phyloP scores from a whole-genome alignment of 1,284 basidiomycete genomes.

The Trichosporon ovoides region DNA sequence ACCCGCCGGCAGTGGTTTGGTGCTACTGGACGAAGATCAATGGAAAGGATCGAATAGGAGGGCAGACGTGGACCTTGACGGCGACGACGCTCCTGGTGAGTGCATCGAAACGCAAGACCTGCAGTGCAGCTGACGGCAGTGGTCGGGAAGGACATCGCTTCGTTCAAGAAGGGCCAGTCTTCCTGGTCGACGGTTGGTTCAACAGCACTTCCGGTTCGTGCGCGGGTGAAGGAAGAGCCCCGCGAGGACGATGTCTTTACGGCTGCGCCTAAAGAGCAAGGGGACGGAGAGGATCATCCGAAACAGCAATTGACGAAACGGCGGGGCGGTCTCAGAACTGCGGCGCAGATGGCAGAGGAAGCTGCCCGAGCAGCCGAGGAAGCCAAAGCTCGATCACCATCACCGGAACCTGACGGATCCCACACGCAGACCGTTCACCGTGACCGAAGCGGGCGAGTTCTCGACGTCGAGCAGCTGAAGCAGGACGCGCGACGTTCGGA shows the following conservation, averaged over 20 bases:
- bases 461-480: constrained; percentile 76
- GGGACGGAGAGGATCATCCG: not conserved
- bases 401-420: constrained; percentile 52
- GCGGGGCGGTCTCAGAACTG: constrained; percentile 68
- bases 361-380: constrained; percentile 54
- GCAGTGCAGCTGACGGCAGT: constrained; percentile 23
- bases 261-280: constrained; percentile 9
- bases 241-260: constrained; percentile 17
- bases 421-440: constrained; percentile 81
- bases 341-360: constrained; percentile 51
- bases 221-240: constrained; percentile 27
- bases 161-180: constrained; percentile 40
- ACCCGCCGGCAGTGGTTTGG: constrained; percentile 27
- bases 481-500: constrained; percentile 75
- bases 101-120: not conserved
- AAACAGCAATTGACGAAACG: constrained; percentile 45
- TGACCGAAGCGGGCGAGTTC: constrained; percentile 77
- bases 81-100: constrained; percentile 49
- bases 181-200: constrained; percentile 38
- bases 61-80: constrained; percentile 40
- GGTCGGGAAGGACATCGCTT: constrained; percentile 37
- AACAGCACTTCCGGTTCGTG: constrained; percentile 27
- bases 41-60: constrained; percentile 50
- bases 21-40: constrained; percentile 50
- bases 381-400: constrained; percentile 45